phyloP scores from a whole-genome alignment of 2,329 filamentous ascomycete genomes.

The Emergomyces orientalis region DNA sequence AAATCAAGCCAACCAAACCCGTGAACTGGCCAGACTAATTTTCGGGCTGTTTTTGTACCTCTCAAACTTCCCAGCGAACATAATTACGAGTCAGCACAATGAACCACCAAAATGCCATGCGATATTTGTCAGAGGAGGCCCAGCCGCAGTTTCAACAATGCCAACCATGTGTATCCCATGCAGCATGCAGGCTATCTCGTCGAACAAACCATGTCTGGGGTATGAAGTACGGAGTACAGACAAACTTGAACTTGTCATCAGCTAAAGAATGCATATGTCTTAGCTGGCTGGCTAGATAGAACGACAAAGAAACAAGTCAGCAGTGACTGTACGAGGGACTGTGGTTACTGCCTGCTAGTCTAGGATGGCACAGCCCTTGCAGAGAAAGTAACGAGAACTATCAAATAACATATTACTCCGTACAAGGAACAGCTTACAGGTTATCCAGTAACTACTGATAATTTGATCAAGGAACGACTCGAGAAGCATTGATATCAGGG shows the following conservation, averaged over 20 bases:
- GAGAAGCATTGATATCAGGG: neutral
- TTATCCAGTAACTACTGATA: neutral
- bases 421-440: no score
- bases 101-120: neutral
- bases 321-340: neutral
- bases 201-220: neutral
- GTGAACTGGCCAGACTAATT: neutral
- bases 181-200: neutral
- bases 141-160: neutral
- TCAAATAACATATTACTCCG: neutral
- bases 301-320: neutral
- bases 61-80: neutral
- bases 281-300: neutral
- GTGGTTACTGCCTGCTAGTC: neutral
- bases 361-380: conserved; percentile 1
- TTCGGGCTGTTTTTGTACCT: neutral
- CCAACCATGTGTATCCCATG: neutral
- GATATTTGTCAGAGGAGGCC: neutral
- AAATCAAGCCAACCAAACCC: neutral
- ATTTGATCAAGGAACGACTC: neutral
- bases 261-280: neutral
- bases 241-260: neutral
- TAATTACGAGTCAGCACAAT: neutral
- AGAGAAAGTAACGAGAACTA: neutral
- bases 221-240: neutral